These are phyloP conservation scores for Diplodia mutila DNA, from an alignment of 2,329 filamentous ascomycete species.

Conservation along the genomic window DNA sequence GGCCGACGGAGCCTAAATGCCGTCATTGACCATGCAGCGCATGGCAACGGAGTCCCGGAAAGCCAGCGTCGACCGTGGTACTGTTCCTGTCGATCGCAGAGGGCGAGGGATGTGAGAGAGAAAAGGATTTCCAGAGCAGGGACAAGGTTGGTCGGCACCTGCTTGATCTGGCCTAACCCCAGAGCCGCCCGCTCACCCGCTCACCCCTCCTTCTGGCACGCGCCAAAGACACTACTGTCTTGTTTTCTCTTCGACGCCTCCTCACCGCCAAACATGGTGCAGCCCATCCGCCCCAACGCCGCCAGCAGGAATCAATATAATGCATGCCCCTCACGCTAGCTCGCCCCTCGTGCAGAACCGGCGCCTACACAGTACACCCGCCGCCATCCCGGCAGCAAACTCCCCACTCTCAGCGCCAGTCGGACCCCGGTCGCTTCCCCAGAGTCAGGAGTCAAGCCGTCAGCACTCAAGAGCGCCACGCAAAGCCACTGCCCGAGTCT, in stretches of 20 bases:
- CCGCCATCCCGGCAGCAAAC: background rate
- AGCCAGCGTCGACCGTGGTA: background rate
- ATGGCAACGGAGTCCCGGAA: background rate
- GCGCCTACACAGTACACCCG: background rate
- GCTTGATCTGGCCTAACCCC: background rate
- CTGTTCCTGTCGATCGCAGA: constrained; percentile 15
- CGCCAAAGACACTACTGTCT: background rate
- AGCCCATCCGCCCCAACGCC: background rate
- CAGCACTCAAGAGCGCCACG: constrained; percentile 9
- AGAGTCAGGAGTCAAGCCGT: constrained; percentile 10
- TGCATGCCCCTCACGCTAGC: constrained; percentile 10
- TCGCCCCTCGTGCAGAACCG: background rate
- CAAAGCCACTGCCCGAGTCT: background rate
- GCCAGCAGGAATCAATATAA: background rate
- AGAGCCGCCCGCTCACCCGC: constrained; percentile 1
- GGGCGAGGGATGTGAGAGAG: background rate
- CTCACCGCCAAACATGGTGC: background rate
- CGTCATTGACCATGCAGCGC: background rate
- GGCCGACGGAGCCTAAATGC: constrained; percentile 10
- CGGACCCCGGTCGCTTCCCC: background rate
- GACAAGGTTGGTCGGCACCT: background rate
- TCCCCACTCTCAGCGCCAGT: background rate
- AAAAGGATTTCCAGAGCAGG: background rate
- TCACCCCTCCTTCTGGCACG: background rate
- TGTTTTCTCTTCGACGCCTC: background rate